Evolutionary conservation across 2,329 filamentous ascomycete genomes (phyloP).

Genomic region (Herpotrichia juniperi): DNA sequence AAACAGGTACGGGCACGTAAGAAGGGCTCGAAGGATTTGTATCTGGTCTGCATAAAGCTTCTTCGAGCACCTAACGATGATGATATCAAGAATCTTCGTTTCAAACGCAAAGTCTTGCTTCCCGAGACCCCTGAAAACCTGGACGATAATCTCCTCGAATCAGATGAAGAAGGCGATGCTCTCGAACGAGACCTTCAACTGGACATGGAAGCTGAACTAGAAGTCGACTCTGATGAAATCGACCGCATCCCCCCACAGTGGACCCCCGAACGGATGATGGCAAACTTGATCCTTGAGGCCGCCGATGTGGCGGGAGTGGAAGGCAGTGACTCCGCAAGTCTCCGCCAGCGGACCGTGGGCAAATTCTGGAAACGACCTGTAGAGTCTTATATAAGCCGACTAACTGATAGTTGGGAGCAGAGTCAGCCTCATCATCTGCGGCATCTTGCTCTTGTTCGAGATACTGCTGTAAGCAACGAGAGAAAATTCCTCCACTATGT

Average conservation of each 20-base stretch:
- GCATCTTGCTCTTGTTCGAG: conserved; percentile 62
- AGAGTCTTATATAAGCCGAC: conserved; percentile 58
- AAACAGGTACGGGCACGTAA: conserved; percentile 43
- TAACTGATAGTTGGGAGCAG: conserved; percentile 62
- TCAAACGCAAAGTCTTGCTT: conserved; percentile 23
- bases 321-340: conserved; percentile 57
- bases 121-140: conserved; percentile 7
- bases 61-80: conserved; percentile 45
- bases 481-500: conserved; percentile 55
- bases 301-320: conserved; percentile 53
- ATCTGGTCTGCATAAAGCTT: conserved; percentile 48
- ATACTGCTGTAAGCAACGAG: conserved; percentile 56
- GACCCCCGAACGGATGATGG: conserved; percentile 58
- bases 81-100: conserved; percentile 40
- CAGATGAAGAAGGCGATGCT: conserved; percentile 36
- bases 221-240: conserved; percentile 18
- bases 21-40: conserved; percentile 31
- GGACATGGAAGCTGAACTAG: conserved; percentile 21
- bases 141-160: conserved; percentile 32
- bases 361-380: conserved; percentile 60
- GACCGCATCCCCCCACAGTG: conserved; percentile 56
- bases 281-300: conserved; percentile 60
- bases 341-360: conserved; percentile 50
- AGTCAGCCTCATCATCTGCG: conserved; percentile 65
- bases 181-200: conserved; percentile 37